Conservation (phyloP, 495 filamentous ascomycete species). For the Usnea hakonensis region DNA sequence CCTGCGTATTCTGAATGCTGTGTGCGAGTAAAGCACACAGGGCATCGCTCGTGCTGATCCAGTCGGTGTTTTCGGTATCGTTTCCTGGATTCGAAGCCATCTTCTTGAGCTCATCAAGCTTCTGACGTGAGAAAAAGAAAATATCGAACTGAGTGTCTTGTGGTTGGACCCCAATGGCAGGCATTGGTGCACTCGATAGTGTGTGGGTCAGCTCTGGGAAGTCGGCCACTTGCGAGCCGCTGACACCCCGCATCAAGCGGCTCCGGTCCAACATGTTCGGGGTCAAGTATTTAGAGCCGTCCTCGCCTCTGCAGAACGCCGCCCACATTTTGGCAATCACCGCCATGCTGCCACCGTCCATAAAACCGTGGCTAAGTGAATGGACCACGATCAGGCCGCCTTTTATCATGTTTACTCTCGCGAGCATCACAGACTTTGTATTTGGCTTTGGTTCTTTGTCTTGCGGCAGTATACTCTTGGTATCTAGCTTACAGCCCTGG, state of each 20-base stretch:
- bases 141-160: not conserved
- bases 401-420: not conserved
- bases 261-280: not conserved
- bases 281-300: not conserved
- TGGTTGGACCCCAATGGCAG: not conserved
- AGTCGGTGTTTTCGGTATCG: not conserved
- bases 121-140: not conserved
- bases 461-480: not conserved
- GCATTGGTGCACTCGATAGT: too few relatives aligned
- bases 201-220: not conserved
- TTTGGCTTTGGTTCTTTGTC: not conserved
- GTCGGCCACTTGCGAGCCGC: not conserved
- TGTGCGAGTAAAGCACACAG: not conserved
- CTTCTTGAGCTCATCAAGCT: not conserved
- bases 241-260: not conserved
- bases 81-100: not conserved
- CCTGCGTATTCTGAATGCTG: not conserved
- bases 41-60: not conserved
- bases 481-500: not conserved
- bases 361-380: not conserved
- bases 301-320: not conserved
- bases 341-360: not conserved
- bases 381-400: not conserved
- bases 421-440: not conserved
- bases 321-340: not conserved